Evolutionary conservation across 257 asterid species (phyloP).

Genomic region (Solanum okadae): DNA sequence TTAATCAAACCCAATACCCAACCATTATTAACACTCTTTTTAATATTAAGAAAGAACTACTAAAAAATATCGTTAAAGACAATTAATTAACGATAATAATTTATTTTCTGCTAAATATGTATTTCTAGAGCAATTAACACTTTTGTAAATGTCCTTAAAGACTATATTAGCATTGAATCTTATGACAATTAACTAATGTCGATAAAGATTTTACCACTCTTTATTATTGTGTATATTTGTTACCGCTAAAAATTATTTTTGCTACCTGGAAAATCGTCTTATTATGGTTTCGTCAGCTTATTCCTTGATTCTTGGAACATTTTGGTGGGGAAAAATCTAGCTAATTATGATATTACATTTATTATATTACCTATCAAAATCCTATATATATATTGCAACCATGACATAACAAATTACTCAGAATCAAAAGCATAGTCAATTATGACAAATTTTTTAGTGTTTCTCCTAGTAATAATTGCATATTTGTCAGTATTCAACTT

Average conservation of each 20-base stretch:
- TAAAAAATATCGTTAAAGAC: no score
- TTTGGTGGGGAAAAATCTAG: not conserved
- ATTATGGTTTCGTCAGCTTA: not conserved
- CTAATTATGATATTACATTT: not conserved
- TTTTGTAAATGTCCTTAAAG: not conserved
- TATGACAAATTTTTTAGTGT: not conserved
- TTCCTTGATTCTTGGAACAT: not conserved
- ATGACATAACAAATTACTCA: not conserved
- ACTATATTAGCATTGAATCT: not conserved
- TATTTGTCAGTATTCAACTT: not conserved
- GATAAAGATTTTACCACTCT: no score
- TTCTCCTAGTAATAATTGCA: not conserved
- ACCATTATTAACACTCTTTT: not conserved
- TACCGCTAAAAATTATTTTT: no score
- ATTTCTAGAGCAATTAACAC: no score
- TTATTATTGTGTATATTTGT: not conserved
- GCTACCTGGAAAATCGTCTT: not conserved
- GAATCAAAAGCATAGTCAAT: not conserved
- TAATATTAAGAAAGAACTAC: no score
- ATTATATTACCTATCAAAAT: not conserved
- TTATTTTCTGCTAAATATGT: not conserved
- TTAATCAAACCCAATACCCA: not conserved
- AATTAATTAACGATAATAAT: no score
- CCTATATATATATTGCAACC: not conserved
- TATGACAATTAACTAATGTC: not conserved